Conservation (phyloP, 140 eudicot species). For the Bidens hawaiensis region DNA sequence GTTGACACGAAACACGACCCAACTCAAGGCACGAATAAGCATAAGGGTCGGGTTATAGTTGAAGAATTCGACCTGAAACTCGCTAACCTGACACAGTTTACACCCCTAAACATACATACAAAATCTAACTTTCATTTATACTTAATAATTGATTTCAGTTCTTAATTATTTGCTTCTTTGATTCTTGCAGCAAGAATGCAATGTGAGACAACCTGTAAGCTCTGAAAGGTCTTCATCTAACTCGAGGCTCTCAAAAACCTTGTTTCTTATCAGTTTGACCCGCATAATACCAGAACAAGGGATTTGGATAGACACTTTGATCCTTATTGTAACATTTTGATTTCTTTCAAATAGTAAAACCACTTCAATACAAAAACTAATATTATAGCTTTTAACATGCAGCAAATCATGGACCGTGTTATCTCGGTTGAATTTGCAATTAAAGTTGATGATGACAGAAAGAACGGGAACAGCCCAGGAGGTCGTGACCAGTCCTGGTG, state of each 20-base stretch:
- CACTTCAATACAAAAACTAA: neutral
- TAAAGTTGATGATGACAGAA: conserved; percentile 71
- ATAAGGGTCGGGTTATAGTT: no score
- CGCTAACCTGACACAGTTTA: no score
- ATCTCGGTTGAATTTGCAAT: conserved; percentile 81
- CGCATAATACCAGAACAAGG: conserved; percentile 66
- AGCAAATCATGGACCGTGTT: conserved; percentile 82
- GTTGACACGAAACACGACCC: no score
- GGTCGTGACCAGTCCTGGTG: conserved; percentile 69
- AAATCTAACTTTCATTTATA: no score
- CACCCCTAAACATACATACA: no score
- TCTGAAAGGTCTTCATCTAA: conserved; percentile 57
- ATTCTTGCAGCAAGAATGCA: conserved; percentile 68
- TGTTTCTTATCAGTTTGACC: conserved; percentile 91
- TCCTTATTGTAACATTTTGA: conserved; percentile 72
- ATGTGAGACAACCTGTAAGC: conserved; percentile 52
- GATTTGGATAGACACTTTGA: conserved; percentile 93
- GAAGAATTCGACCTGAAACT: no score
- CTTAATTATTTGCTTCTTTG: neutral
- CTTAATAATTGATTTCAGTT: no score
- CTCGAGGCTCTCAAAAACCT: conserved; percentile 72
- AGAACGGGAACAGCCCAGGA: conserved; percentile 52
- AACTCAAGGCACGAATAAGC: no score
- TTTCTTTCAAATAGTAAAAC: neutral
- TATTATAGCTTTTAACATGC: conserved; percentile 10